Percentiles rank a stretch among this genome's conserved stretches.
Evolutionary conservation across 345 rosid genomes (phyloP).

Genomic region (Acer negundo): DNA sequence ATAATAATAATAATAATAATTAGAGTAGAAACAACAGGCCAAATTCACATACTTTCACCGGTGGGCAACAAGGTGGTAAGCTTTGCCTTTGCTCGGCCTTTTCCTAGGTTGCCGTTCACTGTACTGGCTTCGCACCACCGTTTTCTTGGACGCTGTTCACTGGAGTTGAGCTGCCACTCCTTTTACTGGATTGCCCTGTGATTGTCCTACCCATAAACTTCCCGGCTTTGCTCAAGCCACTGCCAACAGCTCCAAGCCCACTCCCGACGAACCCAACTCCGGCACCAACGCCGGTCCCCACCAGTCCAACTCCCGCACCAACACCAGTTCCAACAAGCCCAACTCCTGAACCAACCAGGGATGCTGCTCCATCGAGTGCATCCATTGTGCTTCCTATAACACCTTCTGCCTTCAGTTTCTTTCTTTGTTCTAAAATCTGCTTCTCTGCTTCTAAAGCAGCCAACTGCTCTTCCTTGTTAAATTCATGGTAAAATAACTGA

Average conservation of each 20-base stretch:
- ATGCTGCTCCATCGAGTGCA: slow-evolving; percentile 66
- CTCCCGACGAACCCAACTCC: slow-evolving; percentile 48
- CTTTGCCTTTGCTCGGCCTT: slow-evolving; percentile 44
- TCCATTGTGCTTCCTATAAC: slow-evolving; percentile 94
- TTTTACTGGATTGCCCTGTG: slow-evolving; percentile 66
- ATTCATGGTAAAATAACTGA: slow-evolving; percentile 75
- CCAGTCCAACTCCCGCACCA: slow-evolving; percentile 75
- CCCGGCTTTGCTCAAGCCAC: slow-evolving; percentile 59
- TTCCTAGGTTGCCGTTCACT: slow-evolving; percentile 50
- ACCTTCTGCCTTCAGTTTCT: slow-evolving; percentile 87
- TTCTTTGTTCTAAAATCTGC: slow-evolving; percentile 73
- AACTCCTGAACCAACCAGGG: slow-evolving; percentile 68
- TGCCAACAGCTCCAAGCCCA: slow-evolving; percentile 58
- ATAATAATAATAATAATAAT: background rate
- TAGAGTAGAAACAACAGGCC: background rate
- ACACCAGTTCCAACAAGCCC: slow-evolving; percentile 77
- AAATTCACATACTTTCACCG: slow-evolving; percentile 13
- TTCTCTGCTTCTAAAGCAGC: slow-evolving; percentile 89
- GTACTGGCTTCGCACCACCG: slow-evolving; percentile 52
- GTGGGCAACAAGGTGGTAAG: background rate
- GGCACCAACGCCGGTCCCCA: slow-evolving; percentile 44
- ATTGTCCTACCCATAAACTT: slow-evolving; percentile 64
- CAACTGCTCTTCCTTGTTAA: slow-evolving; percentile 75
- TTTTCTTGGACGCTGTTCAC: slow-evolving; percentile 64
- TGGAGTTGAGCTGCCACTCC: slow-evolving; percentile 78